Percentiles rank a stretch among this genome's conserved stretches.
phyloP scores from a whole-genome alignment of 2,329 filamentous ascomycete species.

The Tolypocladium amazonense region DNA sequence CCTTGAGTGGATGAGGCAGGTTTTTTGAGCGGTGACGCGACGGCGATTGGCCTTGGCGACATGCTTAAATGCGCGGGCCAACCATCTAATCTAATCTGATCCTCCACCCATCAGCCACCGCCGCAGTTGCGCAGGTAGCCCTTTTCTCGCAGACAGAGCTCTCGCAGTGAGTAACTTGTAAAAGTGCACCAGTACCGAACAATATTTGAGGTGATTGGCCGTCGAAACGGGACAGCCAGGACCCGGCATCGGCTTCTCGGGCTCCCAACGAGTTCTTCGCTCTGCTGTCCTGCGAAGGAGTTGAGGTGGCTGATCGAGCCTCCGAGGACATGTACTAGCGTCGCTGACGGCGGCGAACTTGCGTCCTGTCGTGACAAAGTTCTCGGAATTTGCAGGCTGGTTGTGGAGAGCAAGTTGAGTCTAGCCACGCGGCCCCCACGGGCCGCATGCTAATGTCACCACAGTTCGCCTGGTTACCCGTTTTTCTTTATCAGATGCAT shows the following conservation, averaged over 20 bases:
- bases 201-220: background rate
- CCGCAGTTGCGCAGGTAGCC: too few species aligned
- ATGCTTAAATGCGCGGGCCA: background rate
- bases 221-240: background rate
- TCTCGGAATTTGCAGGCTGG: background rate
- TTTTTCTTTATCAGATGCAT: background rate
- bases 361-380: background rate
- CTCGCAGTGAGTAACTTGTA: background rate
- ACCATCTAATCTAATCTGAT: slow-evolving; percentile 1
- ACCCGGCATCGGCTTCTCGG: background rate
- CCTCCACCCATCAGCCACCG: background rate
- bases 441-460: background rate
- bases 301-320: background rate
- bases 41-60: background rate
- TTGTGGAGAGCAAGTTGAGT: background rate
- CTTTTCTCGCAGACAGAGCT: background rate
- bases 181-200: background rate
- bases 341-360: background rate
- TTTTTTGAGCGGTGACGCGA: background rate
- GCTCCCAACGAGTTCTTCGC: background rate
- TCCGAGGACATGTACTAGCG: background rate
- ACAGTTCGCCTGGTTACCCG: too few species aligned
- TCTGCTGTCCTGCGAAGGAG: background rate
- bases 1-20: background rate
- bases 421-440: background rate